Conservation (phyloP, 805 yeast species). For the Candida broadrunensis region DNA sequence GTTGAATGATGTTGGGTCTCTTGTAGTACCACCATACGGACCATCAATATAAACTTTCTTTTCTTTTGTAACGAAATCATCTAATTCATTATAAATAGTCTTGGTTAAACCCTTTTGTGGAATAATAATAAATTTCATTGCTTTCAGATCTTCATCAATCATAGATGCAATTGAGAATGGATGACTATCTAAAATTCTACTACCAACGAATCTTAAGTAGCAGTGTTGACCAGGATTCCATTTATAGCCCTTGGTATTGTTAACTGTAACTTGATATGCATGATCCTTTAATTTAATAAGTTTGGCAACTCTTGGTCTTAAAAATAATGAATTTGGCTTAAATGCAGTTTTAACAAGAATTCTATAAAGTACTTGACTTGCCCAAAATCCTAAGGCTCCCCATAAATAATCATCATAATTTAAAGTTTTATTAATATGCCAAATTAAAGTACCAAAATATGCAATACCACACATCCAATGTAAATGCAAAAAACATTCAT, state of each 20-base stretch:
- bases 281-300: slow-evolving; percentile 20
- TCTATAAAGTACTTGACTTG: slow-evolving; percentile 45
- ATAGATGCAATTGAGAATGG: slow-evolving; percentile 51
- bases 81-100: slow-evolving; percentile 25
- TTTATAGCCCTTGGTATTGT: slow-evolving; percentile 27
- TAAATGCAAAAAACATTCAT: slow-evolving; percentile 48
- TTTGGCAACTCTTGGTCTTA: slow-evolving; percentile 35
- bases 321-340: slow-evolving; percentile 39
- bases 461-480: slow-evolving; percentile 56
- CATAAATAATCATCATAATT: slow-evolving; percentile 42
- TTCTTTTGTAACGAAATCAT: slow-evolving; percentile 20
- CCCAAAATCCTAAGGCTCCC: slow-evolving; percentile 54
- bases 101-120: slow-evolving; percentile 48
- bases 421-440: slow-evolving; percentile 38
- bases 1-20: slow-evolving; percentile 46
- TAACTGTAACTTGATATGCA: slow-evolving; percentile 34
- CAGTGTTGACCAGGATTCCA: slow-evolving; percentile 61
- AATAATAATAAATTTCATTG: slow-evolving; percentile 43
- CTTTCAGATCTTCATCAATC: slow-evolving; percentile 16
- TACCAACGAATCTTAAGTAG: slow-evolving; percentile 44
- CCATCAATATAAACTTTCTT: slow-evolving; percentile 48
- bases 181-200: slow-evolving; percentile 48
- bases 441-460: slow-evolving; percentile 43
- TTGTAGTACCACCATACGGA: slow-evolving; percentile 53
- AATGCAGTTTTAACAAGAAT: slow-evolving; percentile 43